Evolutionary conservation across 441 rosid species (phyloP).

Genomic region (Adansonia gregorii): DNA sequence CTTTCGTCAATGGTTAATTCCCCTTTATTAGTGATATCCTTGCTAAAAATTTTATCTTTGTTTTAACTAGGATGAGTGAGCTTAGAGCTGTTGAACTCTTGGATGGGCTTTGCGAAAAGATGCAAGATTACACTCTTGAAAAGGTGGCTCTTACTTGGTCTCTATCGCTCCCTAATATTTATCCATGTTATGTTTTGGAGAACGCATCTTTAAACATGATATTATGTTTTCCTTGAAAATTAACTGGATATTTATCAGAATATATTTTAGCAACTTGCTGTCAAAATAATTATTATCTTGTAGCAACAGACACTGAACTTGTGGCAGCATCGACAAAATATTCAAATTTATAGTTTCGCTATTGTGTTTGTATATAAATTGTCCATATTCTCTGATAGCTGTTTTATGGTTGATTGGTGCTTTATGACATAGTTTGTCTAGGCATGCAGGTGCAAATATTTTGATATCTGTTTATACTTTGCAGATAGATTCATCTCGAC

Average conservation of each 20-base stretch:
- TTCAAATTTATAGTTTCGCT: conserved; percentile 2
- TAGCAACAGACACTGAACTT: conserved; percentile 1
- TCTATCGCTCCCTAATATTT: conserved; percentile 2
- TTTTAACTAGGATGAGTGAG: conserved; percentile 70
- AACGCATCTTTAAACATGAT: not conserved
- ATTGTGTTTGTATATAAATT: not conserved
- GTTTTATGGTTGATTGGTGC: not conserved
- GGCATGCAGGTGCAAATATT: not conserved
- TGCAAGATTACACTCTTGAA: conserved; percentile 90
- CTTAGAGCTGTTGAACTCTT: conserved; percentile 87
- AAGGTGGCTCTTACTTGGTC: conserved; percentile 48
- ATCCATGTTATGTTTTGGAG: conserved; percentile 14
- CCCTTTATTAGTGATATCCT: not conserved
- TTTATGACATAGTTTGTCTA: conserved; percentile 1
- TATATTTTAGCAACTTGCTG: not conserved
- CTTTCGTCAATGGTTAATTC: not conserved
- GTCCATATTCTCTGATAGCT: not conserved
- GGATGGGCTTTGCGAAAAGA: conserved; percentile 90
- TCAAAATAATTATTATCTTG: not conserved
- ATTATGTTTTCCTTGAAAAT: not conserved
- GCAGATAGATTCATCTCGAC: conserved; percentile 61
- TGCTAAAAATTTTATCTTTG: not conserved
- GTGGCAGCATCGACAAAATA: conserved; percentile 10
- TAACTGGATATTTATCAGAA: not conserved
- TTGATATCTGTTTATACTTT: conserved; percentile 32